Base-by-base conservation (phyloP, 2,329 filamentous ascomycete species). In the Aspergillus jensenii region DNA sequence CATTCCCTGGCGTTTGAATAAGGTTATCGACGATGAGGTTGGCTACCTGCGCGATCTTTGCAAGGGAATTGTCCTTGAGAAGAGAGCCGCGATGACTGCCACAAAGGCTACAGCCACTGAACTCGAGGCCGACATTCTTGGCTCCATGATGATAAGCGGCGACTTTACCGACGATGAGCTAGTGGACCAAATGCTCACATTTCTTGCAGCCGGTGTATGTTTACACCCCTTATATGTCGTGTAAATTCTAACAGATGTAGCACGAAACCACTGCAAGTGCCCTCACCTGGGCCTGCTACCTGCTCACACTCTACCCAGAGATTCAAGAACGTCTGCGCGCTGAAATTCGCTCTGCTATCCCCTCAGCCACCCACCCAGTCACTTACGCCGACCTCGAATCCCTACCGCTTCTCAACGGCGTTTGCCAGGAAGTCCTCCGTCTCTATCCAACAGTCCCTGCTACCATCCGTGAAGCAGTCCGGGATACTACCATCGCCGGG, bases 361-460 rank as follows among this genome's bases (percentile, higher is more conserved):
- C 81, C 4, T 75, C 76, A 6, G 66, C 60, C n/a, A 61, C 66
- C 8, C 56, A 57, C 27, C 56, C 59, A n/a, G 66, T 74, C 56
- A 68, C 66, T 14, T 65, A 67, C 59, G 49, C 53, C 11, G 71
- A 73, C 46, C 69, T 95, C 61, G 90, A 95, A 75, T 55, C 50
- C 17, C 57, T 65, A 19, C 60, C 60, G 1, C 55, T 62, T 6
- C 84, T 93, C 44, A 87, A 90, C 69, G 90, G 90, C 27, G 86
- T 96, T 11, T 87, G 88, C 70, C 87, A 84, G 68, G 91, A 96
- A 75, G 83, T 88, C 8, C 82, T 95, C 15, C 75, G 76, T 11
- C 67, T 78, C 2, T 75, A 74, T 58, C 75, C 75, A 5, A 73
- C 76, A 0, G 76, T 78, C 2, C 76, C 75, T 0, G 65, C 64